These are phyloP conservation scores for Lepidium didymum DNA, from an alignment of 345 rosid genomes.

Conservation along the genomic window DNA sequence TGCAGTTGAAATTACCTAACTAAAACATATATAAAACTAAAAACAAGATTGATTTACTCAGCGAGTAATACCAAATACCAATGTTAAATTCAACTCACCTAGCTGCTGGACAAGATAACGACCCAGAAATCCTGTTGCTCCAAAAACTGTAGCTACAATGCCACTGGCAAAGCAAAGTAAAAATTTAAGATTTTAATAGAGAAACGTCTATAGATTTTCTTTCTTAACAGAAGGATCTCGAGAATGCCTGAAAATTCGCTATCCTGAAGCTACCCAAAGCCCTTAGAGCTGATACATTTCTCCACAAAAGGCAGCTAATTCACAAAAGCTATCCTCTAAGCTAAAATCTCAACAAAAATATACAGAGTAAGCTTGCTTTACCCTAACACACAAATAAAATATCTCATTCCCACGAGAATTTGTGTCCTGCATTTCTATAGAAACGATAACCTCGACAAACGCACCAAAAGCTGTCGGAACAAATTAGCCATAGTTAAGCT, in stretches of 20 bases:
- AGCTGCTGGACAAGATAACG: conserved; percentile 98
- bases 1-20: neutral
- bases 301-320: neutral
- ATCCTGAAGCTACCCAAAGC: neutral
- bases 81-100: conserved; percentile 45
- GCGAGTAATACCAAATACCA: neutral
- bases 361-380: neutral
- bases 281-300: neutral
- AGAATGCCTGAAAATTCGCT: neutral
- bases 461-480: too few species aligned
- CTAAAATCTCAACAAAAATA: neutral
- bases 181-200: neutral
- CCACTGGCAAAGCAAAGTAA: conserved; percentile 49
- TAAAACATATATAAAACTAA: neutral
- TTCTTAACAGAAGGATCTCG: neutral
- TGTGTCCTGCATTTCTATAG: too few species aligned
- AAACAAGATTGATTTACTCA: neutral
- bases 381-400: too few species aligned
- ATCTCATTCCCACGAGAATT: too few species aligned
- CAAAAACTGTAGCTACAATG: conserved; percentile 88
- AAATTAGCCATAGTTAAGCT: neutral
- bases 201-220: too few species aligned
- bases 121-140: conserved; percentile 98
- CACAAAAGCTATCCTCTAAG: neutral
- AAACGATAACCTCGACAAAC: too few species aligned